Base-by-base conservation (phyloP, 768 basidiomycete genomes). In the Boletus patriciae region DNA sequence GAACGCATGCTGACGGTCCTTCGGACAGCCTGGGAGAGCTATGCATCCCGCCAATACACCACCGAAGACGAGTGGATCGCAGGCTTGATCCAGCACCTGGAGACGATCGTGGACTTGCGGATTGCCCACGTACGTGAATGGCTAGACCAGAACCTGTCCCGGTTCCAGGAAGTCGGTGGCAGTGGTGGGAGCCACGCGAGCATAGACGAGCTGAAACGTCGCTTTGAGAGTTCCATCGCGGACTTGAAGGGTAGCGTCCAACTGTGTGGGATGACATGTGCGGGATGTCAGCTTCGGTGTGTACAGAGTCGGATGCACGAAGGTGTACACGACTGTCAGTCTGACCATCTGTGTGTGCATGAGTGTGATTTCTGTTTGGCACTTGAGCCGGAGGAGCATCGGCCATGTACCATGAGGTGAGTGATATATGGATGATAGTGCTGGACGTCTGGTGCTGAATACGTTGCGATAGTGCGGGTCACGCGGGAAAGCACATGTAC, bases 401-500 rank as follows among this genome's bases (percentile, higher is more conserved):
- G 68, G 49, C 23, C 60, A 2, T 86, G 84, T 65, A 76, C 78
- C 15, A 73, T 79, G 59, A 73, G 71, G 83, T 84, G 62, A 49
- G 82, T 73, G 9, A 21, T 11, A 25, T 16, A 18, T 29, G 9
- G 6, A 23, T 53, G 48, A 4, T 21, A 10, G n/a, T 31, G 2
- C 3, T 25, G 6, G 38, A 11, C n/a, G 3, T 36, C 25, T 31
- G 29, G 16, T 50, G 15, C 46, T 51, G 15, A 54, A 18, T 21
- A 29, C 4, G 19, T 43, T 9, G 6, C 3, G 0, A 25, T 31
- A 85, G 84, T n/a, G 84, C 83, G 29, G 85, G 85, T 0, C 84
- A 86, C 57, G 66, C 76, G 19, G 83, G 81, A 13, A 73, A 70
- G 11, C 84, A 86, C 59, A 75, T 83, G 85, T 84, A 65, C 4